Evolutionary conservation across 78 protist genomes (phyloP).

Genomic region (slime mould (Dictyostelium discoideum)): dicty_2.7 NC_007088.5:3841501-3842000

Average conservation of each 20-base stretch:
- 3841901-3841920: not conserved
- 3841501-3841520: constrained; percentile 1
- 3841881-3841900: not conserved
- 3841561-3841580: not conserved
- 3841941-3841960: constrained; percentile 21
- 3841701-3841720: constrained; percentile 5
- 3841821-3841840: too few relatives aligned
- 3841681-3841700: not conserved
- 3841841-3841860: not conserved
- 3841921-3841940: constrained; percentile 32
- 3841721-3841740: not conserved
- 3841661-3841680: not conserved
- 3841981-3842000: not conserved
- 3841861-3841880: not conserved
- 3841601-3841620: not conserved
- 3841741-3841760: not conserved
- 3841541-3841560: not conserved
- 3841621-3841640: constrained; percentile 3
- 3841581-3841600: not conserved
- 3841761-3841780: not conserved
- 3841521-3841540: not conserved
- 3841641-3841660: not conserved
- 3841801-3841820: not conserved
- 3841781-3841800: not conserved
- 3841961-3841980: constrained; percentile 8